Conservation (phyloP, 768 basidiomycete genomes). For the Trametes gibbosa region DNA sequence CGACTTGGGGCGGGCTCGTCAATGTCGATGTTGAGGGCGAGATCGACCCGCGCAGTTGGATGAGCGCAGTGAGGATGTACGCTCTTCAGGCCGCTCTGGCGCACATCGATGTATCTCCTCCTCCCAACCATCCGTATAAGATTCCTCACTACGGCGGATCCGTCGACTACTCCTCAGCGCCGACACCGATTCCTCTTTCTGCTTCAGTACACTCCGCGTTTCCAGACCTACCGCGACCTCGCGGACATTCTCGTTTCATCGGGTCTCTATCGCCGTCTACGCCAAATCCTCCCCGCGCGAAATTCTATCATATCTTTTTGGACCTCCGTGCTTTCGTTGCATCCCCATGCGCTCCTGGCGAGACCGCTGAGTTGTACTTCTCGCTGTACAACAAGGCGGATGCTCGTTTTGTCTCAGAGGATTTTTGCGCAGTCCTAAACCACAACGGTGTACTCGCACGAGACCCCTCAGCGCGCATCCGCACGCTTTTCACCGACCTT, state of each 20-base stretch:
- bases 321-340: slow-evolving; percentile 93
- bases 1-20: slow-evolving; percentile 85
- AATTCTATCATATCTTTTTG: slow-evolving; percentile 88
- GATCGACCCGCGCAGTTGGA: slow-evolving; percentile 77
- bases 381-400: slow-evolving; percentile 87
- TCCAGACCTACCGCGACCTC: slow-evolving; percentile 49
- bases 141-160: slow-evolving; percentile 37
- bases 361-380: slow-evolving; percentile 91
- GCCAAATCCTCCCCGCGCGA: slow-evolving; percentile 35
- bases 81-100: slow-evolving; percentile 84
- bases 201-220: slow-evolving; percentile 59
- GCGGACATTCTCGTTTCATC: slow-evolving; percentile 30
- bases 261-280: slow-evolving; percentile 34
- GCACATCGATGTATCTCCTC: slow-evolving; percentile 56
- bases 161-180: slow-evolving; percentile 47
- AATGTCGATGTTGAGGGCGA: slow-evolving; percentile 88
- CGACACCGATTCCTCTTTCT: slow-evolving; percentile 43
- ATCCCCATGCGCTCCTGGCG: slow-evolving; percentile 84
- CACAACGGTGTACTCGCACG: slow-evolving; percentile 88
- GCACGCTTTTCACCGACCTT: slow-evolving; percentile 90
- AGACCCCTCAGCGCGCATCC: slow-evolving; percentile 70
- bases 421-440: slow-evolving; percentile 86
- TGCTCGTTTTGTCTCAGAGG: slow-evolving; percentile 88
- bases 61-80: slow-evolving; percentile 89
- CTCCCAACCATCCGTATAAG: slow-evolving; percentile 32